These are phyloP conservation scores for Macroventuria anomochaeta DNA, from an alignment of 2,329 filamentous ascomycete genomes.

Conservation along the genomic window DNA sequence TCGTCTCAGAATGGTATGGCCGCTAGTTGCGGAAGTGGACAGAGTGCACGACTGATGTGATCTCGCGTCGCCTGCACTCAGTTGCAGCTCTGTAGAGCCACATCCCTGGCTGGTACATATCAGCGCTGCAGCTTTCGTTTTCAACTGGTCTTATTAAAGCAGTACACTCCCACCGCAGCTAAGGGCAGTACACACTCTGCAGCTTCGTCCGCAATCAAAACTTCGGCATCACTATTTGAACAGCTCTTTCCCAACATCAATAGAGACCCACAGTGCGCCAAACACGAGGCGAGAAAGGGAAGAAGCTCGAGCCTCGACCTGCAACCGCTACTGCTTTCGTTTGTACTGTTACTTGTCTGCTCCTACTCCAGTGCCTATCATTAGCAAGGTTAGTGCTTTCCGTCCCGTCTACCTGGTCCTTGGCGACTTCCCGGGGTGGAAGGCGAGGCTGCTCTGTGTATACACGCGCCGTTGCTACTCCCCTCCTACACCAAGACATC, in stretches of 20 bases:
- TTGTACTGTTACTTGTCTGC: conserved; percentile 20
- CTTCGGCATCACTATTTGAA: conserved; percentile 44
- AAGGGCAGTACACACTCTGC: conserved; percentile 34
- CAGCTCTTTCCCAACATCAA: conserved; percentile 44
- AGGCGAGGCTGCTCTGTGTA: conserved; percentile 29
- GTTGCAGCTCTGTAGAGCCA: conserved; percentile 28
- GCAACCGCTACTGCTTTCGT: conserved; percentile 13
- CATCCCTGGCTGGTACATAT: conserved; percentile 37
- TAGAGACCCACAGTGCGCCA: conserved; percentile 21
- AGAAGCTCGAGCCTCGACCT: conserved; percentile 9
- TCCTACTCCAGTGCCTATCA: conserved; percentile 17
- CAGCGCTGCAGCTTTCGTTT: conserved; percentile 27
- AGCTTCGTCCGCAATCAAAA: conserved; percentile 28
- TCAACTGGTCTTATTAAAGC: conserved; percentile 40
- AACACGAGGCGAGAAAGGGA: conserved; percentile 11
- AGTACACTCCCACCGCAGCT: conserved; percentile 31
- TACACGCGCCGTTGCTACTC: conserved; percentile 24
- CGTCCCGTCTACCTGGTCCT: conserved; percentile 9
- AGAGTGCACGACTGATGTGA: conserved; percentile 42
- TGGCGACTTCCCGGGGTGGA: conserved; percentile 25
- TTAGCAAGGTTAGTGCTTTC: conserved; percentile 34
- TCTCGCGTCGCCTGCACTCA: conserved; percentile 35
- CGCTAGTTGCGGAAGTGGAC: conserved; percentile 32
- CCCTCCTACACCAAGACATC: conserved; percentile 24
- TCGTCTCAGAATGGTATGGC: conserved; percentile 40